Evolutionary conservation across 768 basidiomycete species (phyloP).

Genomic region (Cantharellus cinnabarinus): DNA sequence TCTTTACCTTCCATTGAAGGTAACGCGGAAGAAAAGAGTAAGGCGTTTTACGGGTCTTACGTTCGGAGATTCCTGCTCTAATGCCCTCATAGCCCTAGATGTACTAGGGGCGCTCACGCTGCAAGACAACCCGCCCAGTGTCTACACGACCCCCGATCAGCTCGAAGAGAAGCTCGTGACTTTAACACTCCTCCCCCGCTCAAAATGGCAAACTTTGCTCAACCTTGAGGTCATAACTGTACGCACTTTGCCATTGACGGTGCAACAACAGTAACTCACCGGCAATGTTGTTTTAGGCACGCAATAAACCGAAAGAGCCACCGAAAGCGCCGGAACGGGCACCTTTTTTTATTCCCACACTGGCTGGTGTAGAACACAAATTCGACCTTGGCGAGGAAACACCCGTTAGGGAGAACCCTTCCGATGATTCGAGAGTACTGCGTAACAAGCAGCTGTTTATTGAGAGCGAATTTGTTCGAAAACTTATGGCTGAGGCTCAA

Average conservation of each 20-base stretch:
- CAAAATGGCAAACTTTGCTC: constrained; percentile 91
- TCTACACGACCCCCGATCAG: constrained; percentile 73
- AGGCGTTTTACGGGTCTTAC: constrained; percentile 8
- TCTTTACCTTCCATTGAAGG: constrained; percentile 73
- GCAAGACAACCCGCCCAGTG: constrained; percentile 21
- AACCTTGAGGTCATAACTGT: constrained; percentile 90
- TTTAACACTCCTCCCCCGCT: constrained; percentile 73
- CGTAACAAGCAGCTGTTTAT: constrained; percentile 33
- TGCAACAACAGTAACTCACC: background rate
- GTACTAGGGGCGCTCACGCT: constrained; percentile 40
- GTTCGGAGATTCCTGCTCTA: background rate
- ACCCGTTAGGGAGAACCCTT: constrained; percentile 1
- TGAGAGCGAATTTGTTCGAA: constrained; percentile 52
- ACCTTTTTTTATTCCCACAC: constrained; percentile 89
- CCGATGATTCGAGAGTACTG: background rate
- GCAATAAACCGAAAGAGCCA: constrained; percentile 91
- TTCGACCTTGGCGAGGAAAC: constrained; percentile 39
- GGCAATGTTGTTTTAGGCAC: constrained; percentile 31
- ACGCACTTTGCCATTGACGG: constrained; percentile 10
- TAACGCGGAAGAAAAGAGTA: constrained; percentile 60
- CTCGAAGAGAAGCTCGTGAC: constrained; percentile 84
- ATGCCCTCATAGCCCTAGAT: constrained; percentile 33
- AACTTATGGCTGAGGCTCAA: constrained; percentile 32
- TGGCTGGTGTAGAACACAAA: constrained; percentile 65
- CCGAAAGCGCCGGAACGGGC: constrained; percentile 90